Base-by-base conservation (phyloP, 106 monocot genomes). In the Alisma plantagoaquatica region DNA sequence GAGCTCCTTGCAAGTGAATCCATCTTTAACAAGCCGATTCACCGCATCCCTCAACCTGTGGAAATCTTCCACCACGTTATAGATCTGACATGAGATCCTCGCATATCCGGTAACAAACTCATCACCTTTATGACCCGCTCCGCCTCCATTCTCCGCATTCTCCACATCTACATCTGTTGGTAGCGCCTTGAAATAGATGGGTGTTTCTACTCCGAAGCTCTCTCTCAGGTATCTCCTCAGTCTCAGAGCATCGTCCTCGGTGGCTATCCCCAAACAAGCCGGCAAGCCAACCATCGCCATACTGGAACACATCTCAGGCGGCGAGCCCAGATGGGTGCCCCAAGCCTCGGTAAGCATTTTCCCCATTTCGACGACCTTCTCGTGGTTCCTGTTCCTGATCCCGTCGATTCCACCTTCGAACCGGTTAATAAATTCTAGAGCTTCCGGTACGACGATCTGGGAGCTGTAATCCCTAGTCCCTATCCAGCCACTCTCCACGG, bases 251-350 rank as follows among this genome's bases (percentile, higher is more conserved):
- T 70, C 69, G 25, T 29, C 15, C 10, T 75, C 69, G 31, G 69
- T 69, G 1, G 50, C 46, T 29, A 75, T 41, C 29, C 46, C 30
- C 23, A 75, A 43, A 53, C 59, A 64, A 10, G 20, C 51, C 12
- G 75, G 75, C 47, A 75, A 64, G 2, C 69, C 75, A 14, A 75
- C 69, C 75, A 75, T 75, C 29, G 55, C 23, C 75, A 75, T 75
- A 35, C 75, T 75, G 6, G 63, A 53, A 35, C 57, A 51, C 75
- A 75, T 75, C 16, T 69, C 64, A 1, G 63, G 58, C 2, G 75
- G 75, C 1, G 69, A 56, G 2, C 75, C 75, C 3, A 75, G 64
- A 21, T 48, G 41, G 0, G 75, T 75, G 1, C 64, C 64, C 75
- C 75, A 75, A 10, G 75, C 35, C 16, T 64, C 53, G 24, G 52